Base-by-base conservation (phyloP, 176 grass and related monocot genomes). In the Triticum monococcum region DNA sequence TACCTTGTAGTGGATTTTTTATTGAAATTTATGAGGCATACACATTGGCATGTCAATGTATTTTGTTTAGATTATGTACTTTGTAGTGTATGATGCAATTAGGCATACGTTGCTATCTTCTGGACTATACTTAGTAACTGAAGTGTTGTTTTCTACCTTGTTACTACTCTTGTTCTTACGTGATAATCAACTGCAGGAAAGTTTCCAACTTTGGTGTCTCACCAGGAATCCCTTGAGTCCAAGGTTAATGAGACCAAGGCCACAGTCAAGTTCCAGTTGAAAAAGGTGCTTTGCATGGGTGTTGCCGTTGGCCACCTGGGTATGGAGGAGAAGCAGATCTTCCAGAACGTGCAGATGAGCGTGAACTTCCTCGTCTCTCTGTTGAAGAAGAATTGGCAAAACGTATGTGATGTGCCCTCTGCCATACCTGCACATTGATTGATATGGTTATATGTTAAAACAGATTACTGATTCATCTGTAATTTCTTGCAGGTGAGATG, bases 281-380 rank as follows among this genome's bases (percentile, higher is more conserved):
- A 97, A 67, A 95, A 97, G 52, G 95, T 97, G 38, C 93, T 97
- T 17, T 93, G 95, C 92, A 97, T 97, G 95, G 95, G 95, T 67
- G 95, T 95, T 83, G 95, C 91, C 1, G 95, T 95, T 17, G 95
- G 95, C 30, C 94, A 97, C 45, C 80, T 82, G 32, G 88, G 48
- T 31, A 97, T 95, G 95, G 95, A 97, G 16, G 95, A 97, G 83
- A 97, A 93, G 87, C 95, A 93, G 25, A 93, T 97, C 78, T 89
- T 89, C 64, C 92, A 93, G 66, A 95, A 95, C 71, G 91, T 97
- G 41, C 90, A 92, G 78, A 88, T 95, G 77, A 89, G 92, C 13
- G 92, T 97, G 13, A 97, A 97, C 77, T 97, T 97, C 85, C 95
- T 97, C 1, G 95, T 93, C 2, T 95, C 95, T 0, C 86, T 95